phyloP scores from a whole-genome alignment of 495 filamentous ascomycete species.

The Penicillium crystallinum region DNA sequence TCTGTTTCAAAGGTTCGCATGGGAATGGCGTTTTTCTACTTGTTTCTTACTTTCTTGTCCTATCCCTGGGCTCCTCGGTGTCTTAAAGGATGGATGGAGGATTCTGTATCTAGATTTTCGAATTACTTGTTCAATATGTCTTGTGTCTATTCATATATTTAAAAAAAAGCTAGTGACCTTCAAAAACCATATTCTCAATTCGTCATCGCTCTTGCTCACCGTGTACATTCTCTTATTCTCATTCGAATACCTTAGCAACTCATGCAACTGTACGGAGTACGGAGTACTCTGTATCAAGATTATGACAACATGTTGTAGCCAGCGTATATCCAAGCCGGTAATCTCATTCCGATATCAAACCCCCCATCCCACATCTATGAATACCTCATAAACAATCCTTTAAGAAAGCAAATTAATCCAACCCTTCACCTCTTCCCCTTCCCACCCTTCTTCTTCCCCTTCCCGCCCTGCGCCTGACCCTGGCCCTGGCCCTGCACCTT shows the following conservation, averaged over 20 bases:
- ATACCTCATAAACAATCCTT: neutral
- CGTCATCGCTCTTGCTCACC: no score
- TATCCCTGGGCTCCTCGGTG: conserved; percentile 16
- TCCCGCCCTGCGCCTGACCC: conserved; percentile 6
- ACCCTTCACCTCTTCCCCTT: conserved; percentile 21
- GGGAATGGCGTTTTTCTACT: conserved; percentile 34
- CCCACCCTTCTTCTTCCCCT: conserved; percentile 20
- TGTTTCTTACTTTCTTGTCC: conserved; percentile 18
- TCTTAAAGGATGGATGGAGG: conserved; percentile 24
- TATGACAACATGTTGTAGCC: no score
- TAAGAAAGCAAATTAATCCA: neutral
- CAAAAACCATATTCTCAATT: neutral
- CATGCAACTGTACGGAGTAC: no score
- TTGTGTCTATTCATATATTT: neutral
- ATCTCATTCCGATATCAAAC: conserved; percentile 1
- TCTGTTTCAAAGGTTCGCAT: conserved; percentile 36
- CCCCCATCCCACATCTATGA: neutral
- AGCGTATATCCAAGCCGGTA: no score
- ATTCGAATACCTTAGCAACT: no score
- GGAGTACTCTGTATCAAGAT: neutral
- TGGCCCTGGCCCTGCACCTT: conserved; percentile 1
- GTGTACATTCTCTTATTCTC: no score
- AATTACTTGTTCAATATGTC: conserved; percentile 15
- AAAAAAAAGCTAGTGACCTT: neutral
- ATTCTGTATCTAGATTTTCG: conserved; percentile 28